Evolutionary conservation across 2,329 filamentous ascomycete species (phyloP).

Genomic region (Alternaria dauci): DNA sequence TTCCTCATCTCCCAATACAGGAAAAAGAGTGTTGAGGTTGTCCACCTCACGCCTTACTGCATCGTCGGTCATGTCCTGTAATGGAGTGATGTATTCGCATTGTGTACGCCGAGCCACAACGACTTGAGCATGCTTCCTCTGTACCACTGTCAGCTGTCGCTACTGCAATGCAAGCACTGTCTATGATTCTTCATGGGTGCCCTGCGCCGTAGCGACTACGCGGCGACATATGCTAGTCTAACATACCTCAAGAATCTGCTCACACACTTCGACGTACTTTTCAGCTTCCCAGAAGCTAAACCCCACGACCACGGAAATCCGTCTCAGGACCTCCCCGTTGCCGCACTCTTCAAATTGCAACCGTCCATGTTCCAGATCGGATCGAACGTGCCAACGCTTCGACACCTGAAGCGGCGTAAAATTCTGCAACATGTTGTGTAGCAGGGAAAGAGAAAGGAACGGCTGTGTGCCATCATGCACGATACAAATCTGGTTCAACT

Average conservation of each 20-base stretch:
- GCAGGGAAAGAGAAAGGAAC: constrained; percentile 7
- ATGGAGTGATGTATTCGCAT: constrained; percentile 3
- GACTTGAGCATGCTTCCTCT: constrained; percentile 14
- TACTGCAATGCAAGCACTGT: background rate
- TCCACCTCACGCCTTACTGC: constrained; percentile 7
- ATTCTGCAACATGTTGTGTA: constrained; percentile 8
- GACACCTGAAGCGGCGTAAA: constrained; percentile 9
- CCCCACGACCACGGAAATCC: constrained; percentile 8
- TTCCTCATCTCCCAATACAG: constrained; percentile 4
- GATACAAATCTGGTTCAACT: constrained; percentile 24
- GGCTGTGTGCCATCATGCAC: constrained; percentile 23
- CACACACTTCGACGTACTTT: constrained; percentile 13
- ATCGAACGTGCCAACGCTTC: constrained; percentile 10
- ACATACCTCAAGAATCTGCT: constrained; percentile 15
- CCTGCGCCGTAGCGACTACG: background rate
- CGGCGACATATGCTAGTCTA: background rate
- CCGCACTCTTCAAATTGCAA: constrained; percentile 14
- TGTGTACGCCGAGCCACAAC: constrained; percentile 10
- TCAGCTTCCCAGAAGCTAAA: constrained; percentile 19
- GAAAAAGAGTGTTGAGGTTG: constrained; percentile 13
- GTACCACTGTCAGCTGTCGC: background rate
- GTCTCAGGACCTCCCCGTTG: constrained; percentile 1
- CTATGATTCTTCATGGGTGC: background rate
- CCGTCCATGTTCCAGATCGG: constrained; percentile 18
- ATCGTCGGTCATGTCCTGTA: constrained; percentile 3